These are phyloP conservation scores for Magnusiomyces sp. DNA, from an alignment of 1,139 yeast genomes.

Conservation along the genomic window DNA sequence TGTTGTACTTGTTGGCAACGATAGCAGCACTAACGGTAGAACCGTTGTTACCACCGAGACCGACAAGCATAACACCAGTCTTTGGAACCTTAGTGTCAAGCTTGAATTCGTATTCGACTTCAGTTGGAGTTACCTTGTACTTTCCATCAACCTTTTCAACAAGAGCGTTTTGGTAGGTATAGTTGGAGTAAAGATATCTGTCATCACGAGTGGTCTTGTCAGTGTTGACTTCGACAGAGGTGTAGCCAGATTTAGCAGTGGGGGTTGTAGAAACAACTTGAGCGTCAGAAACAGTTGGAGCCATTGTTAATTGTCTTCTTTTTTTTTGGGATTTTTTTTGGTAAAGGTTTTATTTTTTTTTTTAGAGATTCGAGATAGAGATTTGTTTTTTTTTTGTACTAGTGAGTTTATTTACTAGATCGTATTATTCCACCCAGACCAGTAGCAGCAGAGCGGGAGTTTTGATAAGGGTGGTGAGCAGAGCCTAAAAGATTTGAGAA, in stretches of 20 bases:
- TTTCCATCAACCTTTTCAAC: slow-evolving; percentile 51
- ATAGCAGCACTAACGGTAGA: slow-evolving; percentile 80
- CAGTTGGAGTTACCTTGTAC: slow-evolving; percentile 62
- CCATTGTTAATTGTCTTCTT: slow-evolving; percentile 26
- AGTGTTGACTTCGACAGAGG: slow-evolving; percentile 49
- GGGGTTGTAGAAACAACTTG: slow-evolving; percentile 28
- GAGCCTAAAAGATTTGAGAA: slow-evolving; percentile 28
- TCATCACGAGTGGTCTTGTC: slow-evolving; percentile 53
- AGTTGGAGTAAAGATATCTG: slow-evolving; percentile 55
- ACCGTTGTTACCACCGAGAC: slow-evolving; percentile 96
- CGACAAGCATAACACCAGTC: slow-evolving; percentile 84
- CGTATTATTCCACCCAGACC: slow-evolving; percentile 30
- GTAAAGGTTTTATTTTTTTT: slow-evolving; percentile 6
- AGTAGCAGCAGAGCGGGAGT: slow-evolving; percentile 27
- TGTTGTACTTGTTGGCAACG: slow-evolving; percentile 73
- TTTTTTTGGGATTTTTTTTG: slow-evolving; percentile 4
- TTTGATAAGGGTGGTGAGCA: slow-evolving; percentile 32
- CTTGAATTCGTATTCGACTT: slow-evolving; percentile 74
- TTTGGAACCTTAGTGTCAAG: slow-evolving; percentile 76
- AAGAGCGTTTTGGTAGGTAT: slow-evolving; percentile 59
- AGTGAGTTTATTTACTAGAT: slow-evolving; percentile 1
- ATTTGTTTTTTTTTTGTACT: slow-evolving; percentile 1
- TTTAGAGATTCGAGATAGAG: slow-evolving; percentile 7
- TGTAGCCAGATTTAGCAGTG: slow-evolving; percentile 33
- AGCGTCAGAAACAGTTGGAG: slow-evolving; percentile 28